Percentiles rank a stretch among this genome's conserved stretches.
These are phyloP conservation scores for Mycocentrospora acerina DNA, from an alignment of 2,329 filamentous ascomycete genomes.

Conservation along the genomic window DNA sequence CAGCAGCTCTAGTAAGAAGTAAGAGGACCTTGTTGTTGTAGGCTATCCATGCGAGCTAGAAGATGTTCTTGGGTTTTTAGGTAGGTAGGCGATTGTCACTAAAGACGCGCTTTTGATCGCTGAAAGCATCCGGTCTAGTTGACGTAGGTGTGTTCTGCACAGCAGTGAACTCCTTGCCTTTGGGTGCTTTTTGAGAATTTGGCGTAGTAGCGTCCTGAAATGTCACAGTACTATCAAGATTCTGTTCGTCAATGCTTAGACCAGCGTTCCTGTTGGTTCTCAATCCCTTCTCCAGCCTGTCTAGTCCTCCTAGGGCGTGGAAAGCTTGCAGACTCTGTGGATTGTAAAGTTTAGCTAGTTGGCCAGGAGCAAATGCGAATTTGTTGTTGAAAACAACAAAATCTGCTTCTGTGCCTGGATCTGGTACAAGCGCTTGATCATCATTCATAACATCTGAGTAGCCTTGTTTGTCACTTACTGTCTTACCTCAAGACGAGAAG, in stretches of 20 bases:
- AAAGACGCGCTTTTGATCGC: conserved; percentile 70
- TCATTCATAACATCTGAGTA: conserved; percentile 62
- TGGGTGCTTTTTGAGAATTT: conserved; percentile 17
- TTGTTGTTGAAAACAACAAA: conserved; percentile 73
- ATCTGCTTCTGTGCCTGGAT: conserved; percentile 73
- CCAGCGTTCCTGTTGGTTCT: conserved; percentile 65
- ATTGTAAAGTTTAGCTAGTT: conserved; percentile 78
- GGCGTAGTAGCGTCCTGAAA: conserved; percentile 64
- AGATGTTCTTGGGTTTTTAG: conserved; percentile 68
- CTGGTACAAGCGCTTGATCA: conserved; percentile 70
- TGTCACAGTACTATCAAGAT: conserved; percentile 63
- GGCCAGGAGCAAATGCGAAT: conserved; percentile 80
- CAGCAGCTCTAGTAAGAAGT: conserved; percentile 58
- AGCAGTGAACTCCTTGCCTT: conserved; percentile 15
- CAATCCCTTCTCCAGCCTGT: conserved; percentile 72
- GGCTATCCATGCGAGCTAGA: conserved; percentile 75
- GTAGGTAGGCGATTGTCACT: conserved; percentile 70
- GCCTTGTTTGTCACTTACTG: conserved; percentile 44
- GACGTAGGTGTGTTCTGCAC: conserved; percentile 22
- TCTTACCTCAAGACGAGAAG: conserved; percentile 44
- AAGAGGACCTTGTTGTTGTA: conserved; percentile 77
- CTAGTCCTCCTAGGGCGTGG: conserved; percentile 71
- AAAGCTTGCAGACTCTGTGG: conserved; percentile 77
- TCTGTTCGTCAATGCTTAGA: conserved; percentile 68
- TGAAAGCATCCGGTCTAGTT: conserved; percentile 39